Evolutionary conservation across 805 yeast genomes (phyloP).

Genomic region (Cyberlindnera lachancei): DNA sequence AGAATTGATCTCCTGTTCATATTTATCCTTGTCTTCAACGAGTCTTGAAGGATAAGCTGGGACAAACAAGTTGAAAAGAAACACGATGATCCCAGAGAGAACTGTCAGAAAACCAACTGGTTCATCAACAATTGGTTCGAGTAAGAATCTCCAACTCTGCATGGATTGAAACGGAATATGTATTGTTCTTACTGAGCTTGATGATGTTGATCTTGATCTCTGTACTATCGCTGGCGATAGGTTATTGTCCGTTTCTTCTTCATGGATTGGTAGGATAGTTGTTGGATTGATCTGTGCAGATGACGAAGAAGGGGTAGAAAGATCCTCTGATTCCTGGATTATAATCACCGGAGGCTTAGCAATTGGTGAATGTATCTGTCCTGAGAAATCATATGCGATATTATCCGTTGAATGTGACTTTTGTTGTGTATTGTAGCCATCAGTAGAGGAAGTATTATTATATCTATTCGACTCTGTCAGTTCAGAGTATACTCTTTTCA

Average conservation of each 20-base stretch:
- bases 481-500: background rate
- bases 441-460: background rate
- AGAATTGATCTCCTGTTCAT: slow-evolving; percentile 2
- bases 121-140: slow-evolving; percentile 4
- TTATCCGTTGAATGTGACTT: background rate
- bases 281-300: background rate
- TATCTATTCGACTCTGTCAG: too few species aligned
- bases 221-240: too few species aligned
- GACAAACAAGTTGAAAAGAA: slow-evolving; percentile 7
- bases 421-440: background rate
- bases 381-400: too few species aligned
- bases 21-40: background rate
- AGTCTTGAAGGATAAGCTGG: slow-evolving; percentile 11
- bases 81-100: slow-evolving; percentile 3
- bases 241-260: background rate
- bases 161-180: background rate
- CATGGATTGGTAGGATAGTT: background rate
- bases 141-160: slow-evolving; percentile 1
- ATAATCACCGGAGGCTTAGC: background rate
- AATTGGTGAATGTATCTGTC: background rate
- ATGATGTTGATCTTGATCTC: background rate
- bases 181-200: too few species aligned
- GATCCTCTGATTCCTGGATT: background rate
- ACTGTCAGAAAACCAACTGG: slow-evolving; percentile 1
- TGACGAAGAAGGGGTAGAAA: too few species aligned